Conservation (phyloP, 306 rosid species). For the Medicago lupulina region DNA sequence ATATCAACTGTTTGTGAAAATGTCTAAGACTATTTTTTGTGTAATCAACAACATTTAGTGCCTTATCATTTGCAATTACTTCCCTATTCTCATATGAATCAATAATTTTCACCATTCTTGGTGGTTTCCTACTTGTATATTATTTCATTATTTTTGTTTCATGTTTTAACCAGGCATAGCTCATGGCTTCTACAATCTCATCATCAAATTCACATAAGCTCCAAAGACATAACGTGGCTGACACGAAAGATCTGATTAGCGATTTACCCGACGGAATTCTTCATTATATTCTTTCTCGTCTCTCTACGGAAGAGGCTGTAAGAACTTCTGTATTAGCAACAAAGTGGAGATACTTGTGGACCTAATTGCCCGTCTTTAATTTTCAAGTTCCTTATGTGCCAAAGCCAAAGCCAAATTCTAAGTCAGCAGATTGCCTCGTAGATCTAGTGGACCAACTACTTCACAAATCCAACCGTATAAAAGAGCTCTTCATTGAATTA, state of each 20-base stretch:
- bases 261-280: constrained; percentile 34
- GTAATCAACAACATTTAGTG: too few relatives aligned
- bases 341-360: constrained; percentile 39
- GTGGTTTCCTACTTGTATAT: too few relatives aligned
- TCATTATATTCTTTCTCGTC: constrained; percentile 26
- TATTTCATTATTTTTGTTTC: background rate
- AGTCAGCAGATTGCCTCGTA: background rate
- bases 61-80: too few relatives aligned
- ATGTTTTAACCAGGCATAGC: background rate
- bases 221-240: constrained; percentile 15
- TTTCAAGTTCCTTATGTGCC: background rate
- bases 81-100: too few relatives aligned
- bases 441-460: constrained; percentile 27
- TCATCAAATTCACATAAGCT: background rate
- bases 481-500: background rate
- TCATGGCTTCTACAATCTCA: constrained; percentile 18
- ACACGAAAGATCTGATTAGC: constrained; percentile 27
- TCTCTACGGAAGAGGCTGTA: constrained; percentile 27
- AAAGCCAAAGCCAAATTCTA: background rate
- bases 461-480: background rate
- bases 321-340: constrained; percentile 26
- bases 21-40: too few relatives aligned
- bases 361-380: constrained; percentile 12
- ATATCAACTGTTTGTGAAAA: too few relatives aligned
- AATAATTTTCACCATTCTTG: too few relatives aligned